Evolutionary conservation across 352 stramenopile genomes (phyloP), one percentile per base, ranked within the genome.

Genomic region (Globisporangium lucens): DNA sequence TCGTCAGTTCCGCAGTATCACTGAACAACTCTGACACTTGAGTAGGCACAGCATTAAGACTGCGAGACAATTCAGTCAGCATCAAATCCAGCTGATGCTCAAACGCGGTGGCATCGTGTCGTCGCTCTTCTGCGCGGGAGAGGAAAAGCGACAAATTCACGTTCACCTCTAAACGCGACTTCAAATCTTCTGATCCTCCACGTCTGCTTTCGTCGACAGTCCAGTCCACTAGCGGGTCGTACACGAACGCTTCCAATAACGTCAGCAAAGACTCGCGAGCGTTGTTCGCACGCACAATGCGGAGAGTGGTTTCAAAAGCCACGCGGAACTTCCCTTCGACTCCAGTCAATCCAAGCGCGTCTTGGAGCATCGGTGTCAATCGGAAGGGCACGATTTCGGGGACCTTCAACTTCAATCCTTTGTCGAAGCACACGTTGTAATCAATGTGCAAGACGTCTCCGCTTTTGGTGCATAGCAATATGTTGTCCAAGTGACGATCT

Each of bases 361-460:
- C 82, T 57, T 89, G 75, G 24, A 98, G 69, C 65, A 91, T 89
- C 8, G 80, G 82, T 12, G 93, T 98, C 15, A 98, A 67, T 22
- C 93, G 89, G 60, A 98, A 98, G 9, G 92, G 93, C 22, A 98
- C 93, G 36, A 95, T 68, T 69, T 98, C 93, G 6, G 93, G 91
- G 7, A 96, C 89, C 64, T 96, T 96, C 0, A 98, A 77, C 57
- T 77, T 88, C 38, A 74, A 72, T 3, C 92, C 93, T 63, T 91
- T 94, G 66, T 98, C 93, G 60, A 98, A 98, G 62, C 88, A 97
- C 7, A 98, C 82, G 53, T 96, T 97, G 76, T 97, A 96, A 68
- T 98, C 93, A 47, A 98, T 98, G 65, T 98, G 92, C 9, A 97
- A 79, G 12, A 98, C 69, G 36, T 97, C 85, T 2, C 90, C 91